Percentiles rank a stretch among this genome's conserved stretches.
These are phyloP conservation scores for Colletotrichum sidae DNA, from an alignment of 2,329 filamentous ascomycete genomes.

Conservation along the genomic window DNA sequence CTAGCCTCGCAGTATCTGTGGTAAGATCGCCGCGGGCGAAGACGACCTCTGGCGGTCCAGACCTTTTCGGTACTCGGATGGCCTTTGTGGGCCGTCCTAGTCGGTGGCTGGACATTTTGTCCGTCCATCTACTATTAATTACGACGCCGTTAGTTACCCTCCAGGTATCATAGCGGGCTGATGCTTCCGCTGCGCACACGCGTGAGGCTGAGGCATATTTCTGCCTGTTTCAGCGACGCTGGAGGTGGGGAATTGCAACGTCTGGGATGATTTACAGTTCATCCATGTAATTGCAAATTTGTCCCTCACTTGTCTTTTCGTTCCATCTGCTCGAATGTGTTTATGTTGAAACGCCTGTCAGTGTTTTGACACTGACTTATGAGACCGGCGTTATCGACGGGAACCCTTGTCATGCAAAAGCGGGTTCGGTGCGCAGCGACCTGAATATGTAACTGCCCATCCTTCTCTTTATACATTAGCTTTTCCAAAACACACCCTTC, in stretches of 20 bases:
- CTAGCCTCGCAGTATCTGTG: constrained; percentile 1
- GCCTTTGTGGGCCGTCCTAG: neutral
- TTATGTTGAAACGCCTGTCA: neutral
- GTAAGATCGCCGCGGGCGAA: constrained; percentile 20
- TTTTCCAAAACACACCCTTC: too few relatives aligned
- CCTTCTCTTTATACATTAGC: too few relatives aligned
- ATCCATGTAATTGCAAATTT: constrained; percentile 5
- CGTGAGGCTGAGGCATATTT: constrained; percentile 10
- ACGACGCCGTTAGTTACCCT: too few relatives aligned
- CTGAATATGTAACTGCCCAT: too few relatives aligned
- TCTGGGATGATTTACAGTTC: constrained; percentile 24
- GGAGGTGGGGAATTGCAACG: too few relatives aligned
- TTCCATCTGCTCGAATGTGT: neutral
- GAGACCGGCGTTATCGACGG: too few relatives aligned
- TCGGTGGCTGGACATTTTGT: neutral
- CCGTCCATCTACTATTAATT: too few relatives aligned
- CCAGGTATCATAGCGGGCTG: neutral
- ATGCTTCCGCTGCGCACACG: neutral
- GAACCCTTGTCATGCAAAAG: too few relatives aligned
- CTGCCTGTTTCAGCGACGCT: constrained; percentile 16
- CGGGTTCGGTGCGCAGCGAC: too few relatives aligned
- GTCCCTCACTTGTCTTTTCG: constrained; percentile 2
- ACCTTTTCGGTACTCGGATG: neutral
- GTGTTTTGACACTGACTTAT: constrained; percentile 4
- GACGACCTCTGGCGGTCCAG: constrained; percentile 23